phyloP scores from a whole-genome alignment of 495 filamentous ascomycete genomes.

The Filosporella fistucella region DNA sequence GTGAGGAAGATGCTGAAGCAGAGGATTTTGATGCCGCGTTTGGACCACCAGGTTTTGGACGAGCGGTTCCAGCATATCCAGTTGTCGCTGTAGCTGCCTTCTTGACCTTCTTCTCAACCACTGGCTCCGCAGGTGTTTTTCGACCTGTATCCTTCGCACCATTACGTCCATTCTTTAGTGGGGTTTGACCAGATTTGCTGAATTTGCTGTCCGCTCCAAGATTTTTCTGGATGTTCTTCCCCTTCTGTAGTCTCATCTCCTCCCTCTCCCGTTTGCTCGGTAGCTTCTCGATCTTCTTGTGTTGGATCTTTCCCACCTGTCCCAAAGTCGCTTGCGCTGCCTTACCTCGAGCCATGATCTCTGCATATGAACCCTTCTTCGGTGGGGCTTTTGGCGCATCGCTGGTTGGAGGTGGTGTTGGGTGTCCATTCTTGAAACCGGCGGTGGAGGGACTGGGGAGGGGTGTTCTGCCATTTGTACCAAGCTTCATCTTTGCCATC shows the following conservation, averaged over 20 bases:
- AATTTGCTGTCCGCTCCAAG: conserved; percentile 21
- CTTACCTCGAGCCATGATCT: conserved; percentile 64
- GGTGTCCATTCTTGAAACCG: conserved; percentile 19
- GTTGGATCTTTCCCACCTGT: conserved; percentile 49
- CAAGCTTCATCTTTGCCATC: conserved; percentile 26
- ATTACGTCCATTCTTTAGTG: conserved; percentile 17
- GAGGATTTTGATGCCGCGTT: conserved; percentile 18
- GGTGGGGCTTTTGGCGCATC: conserved; percentile 27
- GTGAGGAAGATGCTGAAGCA: conserved; percentile 10
- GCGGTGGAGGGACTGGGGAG: not conserved
- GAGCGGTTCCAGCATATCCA: conserved; percentile 50
- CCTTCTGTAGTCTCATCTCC: conserved; percentile 32
- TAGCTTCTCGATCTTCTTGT: conserved; percentile 44
- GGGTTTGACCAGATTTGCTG: conserved; percentile 8
- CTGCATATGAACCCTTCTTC: conserved; percentile 62
- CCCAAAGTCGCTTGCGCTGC: conserved; percentile 42
- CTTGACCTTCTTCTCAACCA: conserved; percentile 48
- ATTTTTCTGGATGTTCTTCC: conserved; percentile 19
- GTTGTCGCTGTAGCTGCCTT: conserved; percentile 52
- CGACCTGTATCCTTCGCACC: conserved; percentile 12
- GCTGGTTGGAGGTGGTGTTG: conserved; percentile 14
- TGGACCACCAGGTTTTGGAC: conserved; percentile 23
- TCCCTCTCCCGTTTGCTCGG: conserved; percentile 42
- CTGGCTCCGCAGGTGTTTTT: conserved; percentile 16
- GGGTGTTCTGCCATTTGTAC: conserved; percentile 11